Conservation (phyloP, 2,329 filamentous ascomycete species). For the Pseudogymnoascus sp. region DNA sequence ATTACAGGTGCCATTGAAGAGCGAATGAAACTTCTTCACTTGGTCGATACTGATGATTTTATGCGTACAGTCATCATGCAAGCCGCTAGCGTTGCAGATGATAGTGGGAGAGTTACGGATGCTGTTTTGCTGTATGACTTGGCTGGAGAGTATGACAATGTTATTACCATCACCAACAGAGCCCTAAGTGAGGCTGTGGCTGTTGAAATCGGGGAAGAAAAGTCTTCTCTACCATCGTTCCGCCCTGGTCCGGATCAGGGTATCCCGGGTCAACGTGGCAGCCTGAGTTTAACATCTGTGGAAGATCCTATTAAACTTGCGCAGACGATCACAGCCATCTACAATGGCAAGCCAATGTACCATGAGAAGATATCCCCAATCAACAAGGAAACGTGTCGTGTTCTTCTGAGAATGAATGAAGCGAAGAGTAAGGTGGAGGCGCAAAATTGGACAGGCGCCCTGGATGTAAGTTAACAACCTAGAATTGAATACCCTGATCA, state of each 20-base stretch:
- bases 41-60: constrained; percentile 74
- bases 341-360: constrained; percentile 52
- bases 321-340: constrained; percentile 53
- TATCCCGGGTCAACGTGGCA: constrained; percentile 27
- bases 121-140: constrained; percentile 92
- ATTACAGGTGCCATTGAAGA: constrained; percentile 83
- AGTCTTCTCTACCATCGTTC: constrained; percentile 57
- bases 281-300: constrained; percentile 55
- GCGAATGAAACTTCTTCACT: constrained; percentile 70
- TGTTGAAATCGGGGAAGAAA: constrained; percentile 74
- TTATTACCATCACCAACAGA: constrained; percentile 83
- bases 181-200: constrained; percentile 84
- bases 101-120: constrained; percentile 87
- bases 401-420: constrained; percentile 52
- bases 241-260: constrained; percentile 26
- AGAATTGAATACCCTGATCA: constrained; percentile 19
- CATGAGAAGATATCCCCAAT: constrained; percentile 48
- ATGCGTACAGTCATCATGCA: constrained; percentile 87
- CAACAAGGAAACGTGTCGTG: constrained; percentile 50
- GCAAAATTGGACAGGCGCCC: constrained; percentile 50
- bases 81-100: constrained; percentile 85
- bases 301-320: constrained; percentile 59
- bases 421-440: constrained; percentile 52
- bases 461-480: constrained; percentile 52
- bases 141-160: constrained; percentile 89